Evolutionary conservation across 805 yeast species (phyloP), one percentile per base, ranked within the genome.

Genomic region (Schwanniomyces pseudopolymorphus): DNA sequence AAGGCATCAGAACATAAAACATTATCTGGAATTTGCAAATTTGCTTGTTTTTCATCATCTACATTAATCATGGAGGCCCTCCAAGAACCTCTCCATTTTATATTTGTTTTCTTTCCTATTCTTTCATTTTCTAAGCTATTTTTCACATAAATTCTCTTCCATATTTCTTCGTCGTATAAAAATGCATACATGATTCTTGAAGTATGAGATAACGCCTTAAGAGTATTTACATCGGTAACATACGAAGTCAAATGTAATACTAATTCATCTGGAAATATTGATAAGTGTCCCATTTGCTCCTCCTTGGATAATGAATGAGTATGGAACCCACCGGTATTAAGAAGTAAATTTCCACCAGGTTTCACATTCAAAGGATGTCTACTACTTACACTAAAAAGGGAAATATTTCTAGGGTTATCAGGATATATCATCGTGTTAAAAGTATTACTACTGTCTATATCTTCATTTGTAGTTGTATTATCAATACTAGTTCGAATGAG

Each of bases 1-100:
- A 91, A 63, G n/a, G 79, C 54, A 59, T 90, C 97, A 0, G 95
- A 86, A 59, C 85, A 88, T 3, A 89, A 55, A 26, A 81, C 55
- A 49, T 77, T 76, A 22, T 68, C 77, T 0, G 71, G 67, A 20
- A 83, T 64, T 47, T 75, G 74, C 6, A 83, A 53, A 13, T 80
- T 76, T 24, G 81, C 84, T 24, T 61, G 61, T 10, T 66, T 45
- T 7, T 53, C 57, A 3, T 43, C 48, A 5, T 66, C 56, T n/a
- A 74, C 50, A 0, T 65, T 60, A 50, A 81, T 63, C 27, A 79
- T 68, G 2, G 92, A 82, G 33, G 77, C 68, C 54, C 91, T 76
- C 97, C 97, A 90, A 2, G 89, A 78, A 0, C 97, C 96, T 25
- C 57, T 61, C 97, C 97, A 89, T 27, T 48, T 46, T 7, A 54